A percentile compares a stretch with the other conserved stretches of the same genome.
phyloP scores from a whole-genome alignment of 164 flowering plant genomes.

The Berberis vulgaris region DNA sequence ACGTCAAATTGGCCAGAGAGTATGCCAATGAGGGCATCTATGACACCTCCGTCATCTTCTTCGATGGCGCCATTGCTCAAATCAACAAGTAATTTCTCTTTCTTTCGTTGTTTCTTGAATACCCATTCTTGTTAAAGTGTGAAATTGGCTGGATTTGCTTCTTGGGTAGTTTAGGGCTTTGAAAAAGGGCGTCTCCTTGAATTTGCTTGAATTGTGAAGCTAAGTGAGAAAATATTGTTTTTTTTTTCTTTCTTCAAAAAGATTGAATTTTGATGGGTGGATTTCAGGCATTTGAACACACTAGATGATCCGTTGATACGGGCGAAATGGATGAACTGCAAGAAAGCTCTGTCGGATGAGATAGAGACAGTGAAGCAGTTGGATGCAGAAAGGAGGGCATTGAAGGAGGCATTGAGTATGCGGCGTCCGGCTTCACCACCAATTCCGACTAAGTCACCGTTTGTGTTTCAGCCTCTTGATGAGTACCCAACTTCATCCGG shows the following conservation, averaged over 20 bases:
- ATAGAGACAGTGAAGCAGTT: constrained; percentile 93
- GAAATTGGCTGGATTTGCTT: not conserved
- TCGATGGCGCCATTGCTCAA: constrained; percentile 98
- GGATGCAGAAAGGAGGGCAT: constrained; percentile 83
- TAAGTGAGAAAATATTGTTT: no score
- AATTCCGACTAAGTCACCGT: constrained; percentile 62
- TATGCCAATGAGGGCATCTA: constrained; percentile 91
- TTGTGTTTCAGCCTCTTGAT: constrained; percentile 94
- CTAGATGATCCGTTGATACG: constrained; percentile 84
- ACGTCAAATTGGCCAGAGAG: constrained; percentile 86
- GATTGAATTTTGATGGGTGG: not conserved
- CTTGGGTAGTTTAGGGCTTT: no score
- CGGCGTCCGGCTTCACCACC: constrained; percentile 80
- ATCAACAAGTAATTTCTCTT: constrained; percentile 66
- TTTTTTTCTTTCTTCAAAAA: no score
- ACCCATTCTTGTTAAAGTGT: no score
- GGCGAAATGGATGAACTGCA: constrained; percentile 93
- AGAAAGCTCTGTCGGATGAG: constrained; percentile 84
- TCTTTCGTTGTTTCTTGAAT: no score
- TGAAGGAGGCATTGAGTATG: constrained; percentile 55
- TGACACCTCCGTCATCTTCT: constrained; percentile 93
- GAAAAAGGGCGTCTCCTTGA: no score
- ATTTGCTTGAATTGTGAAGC: no score
- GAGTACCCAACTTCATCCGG: constrained; percentile 91
- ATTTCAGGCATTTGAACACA: constrained; percentile 63